phyloP scores from a whole-genome alignment of 768 basidiomycete genomes.

The Russula sp. region DNA sequence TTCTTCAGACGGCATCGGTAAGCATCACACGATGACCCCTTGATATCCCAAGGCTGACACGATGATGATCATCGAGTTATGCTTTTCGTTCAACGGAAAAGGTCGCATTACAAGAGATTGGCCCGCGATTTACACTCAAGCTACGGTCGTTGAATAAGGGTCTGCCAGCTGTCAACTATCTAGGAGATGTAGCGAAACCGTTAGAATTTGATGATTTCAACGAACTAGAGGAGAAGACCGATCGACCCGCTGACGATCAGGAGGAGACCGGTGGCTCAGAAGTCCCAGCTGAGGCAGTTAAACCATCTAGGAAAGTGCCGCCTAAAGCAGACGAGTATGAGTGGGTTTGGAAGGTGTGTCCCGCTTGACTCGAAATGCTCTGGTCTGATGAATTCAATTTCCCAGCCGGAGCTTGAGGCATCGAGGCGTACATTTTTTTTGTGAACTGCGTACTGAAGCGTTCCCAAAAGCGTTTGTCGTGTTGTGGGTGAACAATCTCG shows the following conservation, averaged over 20 bases:
- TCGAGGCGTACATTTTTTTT: constrained; percentile 89
- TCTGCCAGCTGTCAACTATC: constrained; percentile 72
- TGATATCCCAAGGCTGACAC: constrained; percentile 25
- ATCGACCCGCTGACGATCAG: constrained; percentile 35
- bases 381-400: constrained; percentile 19
- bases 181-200: constrained; percentile 59
- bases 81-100: constrained; percentile 90
- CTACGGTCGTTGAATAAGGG: constrained; percentile 86
- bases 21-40: constrained; percentile 30
- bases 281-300: constrained; percentile 24
- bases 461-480: not conserved
- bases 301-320: constrained; percentile 41
- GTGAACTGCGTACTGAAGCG: constrained; percentile 39
- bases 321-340: constrained; percentile 74
- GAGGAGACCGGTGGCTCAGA: constrained; percentile 30
- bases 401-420: constrained; percentile 89
- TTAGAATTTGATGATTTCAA: constrained; percentile 50
- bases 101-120: constrained; percentile 94
- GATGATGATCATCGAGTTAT: constrained; percentile 50
- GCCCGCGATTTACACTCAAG: constrained; percentile 95
- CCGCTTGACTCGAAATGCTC: not conserved
- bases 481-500: not conserved
- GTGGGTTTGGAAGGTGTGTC: constrained; percentile 87
- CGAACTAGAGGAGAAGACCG: constrained; percentile 35
- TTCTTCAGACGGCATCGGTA: constrained; percentile 96